Evolutionary conservation across 78 protist species (phyloP), one percentile per base, ranked within the genome.

Genomic region (Blattamonas nauphoetae): DNA sequence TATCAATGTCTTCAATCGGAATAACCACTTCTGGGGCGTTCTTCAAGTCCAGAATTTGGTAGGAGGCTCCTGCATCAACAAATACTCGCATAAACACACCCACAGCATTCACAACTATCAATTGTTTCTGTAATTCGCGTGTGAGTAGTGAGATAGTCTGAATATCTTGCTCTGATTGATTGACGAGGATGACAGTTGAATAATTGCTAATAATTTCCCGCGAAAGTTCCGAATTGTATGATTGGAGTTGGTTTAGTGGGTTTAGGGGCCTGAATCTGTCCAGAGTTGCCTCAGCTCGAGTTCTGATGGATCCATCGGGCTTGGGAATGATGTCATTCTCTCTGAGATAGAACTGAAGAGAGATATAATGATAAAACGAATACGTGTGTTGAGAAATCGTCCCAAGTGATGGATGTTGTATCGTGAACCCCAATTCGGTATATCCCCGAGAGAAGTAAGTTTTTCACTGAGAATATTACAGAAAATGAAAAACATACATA

Each of bases 401-500:
- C 71, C 11, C 11, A 11, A 34, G 29, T 42, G 11, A 21, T 42
- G 29, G 86, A 71, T n/a, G n/a, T 11, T 21, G 83, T 78, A 92
- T 96, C 99, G 78, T 92, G 91, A n/a, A 98, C 45, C 4, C 96
- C 89, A 38, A 97, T 95, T n/a, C 92, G 81, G 71, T 92, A 89
- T 44, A 97, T 97, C 38, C 99, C 99, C 4, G 94, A 95, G n/a
- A 99, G 94, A 4, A 95, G 89, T 32, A 98, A 80, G 90, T 98
- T 97, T 93, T 98, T 98, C 55, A 21, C 93, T 55, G 21, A 21
- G 71, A 55, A 55, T 29, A 29, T 55, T 55, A 29, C 71, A 55
- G 21, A 55, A 55, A 55, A 55, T 55, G 71, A 21, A 55, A 55
- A 29, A 55, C 71, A 55, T 29, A 55, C 71, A 11, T 11, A 97